Conservation (phyloP, 108 stramenopile genomes). For the Stephanodiscus minutulus region DNA sequence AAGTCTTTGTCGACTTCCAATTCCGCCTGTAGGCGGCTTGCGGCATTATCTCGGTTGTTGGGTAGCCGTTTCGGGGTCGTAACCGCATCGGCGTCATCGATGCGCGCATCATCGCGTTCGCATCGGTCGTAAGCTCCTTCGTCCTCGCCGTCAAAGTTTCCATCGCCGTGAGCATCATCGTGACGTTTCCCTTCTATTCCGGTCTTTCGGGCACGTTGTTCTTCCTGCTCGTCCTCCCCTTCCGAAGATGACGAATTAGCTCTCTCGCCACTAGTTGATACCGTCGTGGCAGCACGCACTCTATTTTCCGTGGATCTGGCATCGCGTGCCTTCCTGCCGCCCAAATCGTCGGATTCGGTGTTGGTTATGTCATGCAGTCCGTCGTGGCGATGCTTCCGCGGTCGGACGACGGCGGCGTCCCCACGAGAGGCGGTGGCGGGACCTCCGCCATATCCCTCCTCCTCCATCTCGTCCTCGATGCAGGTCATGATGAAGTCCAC, state of each 20-base stretch:
- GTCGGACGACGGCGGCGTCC: not conserved
- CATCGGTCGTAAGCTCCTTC: not conserved
- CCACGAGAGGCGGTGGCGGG: not conserved
- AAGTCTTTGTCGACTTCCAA: conserved; percentile 42
- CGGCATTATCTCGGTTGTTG: conserved; percentile 5
- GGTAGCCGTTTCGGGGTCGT: conserved; percentile 5
- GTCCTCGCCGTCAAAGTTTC: not conserved
- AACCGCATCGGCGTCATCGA: not conserved
- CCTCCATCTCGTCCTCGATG: conserved; percentile 56
- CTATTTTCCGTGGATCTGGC: not conserved
- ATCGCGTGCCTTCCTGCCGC: not conserved
- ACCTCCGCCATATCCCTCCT: conserved; percentile 23
- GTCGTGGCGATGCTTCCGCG: not conserved
- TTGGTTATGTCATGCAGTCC: conserved; percentile 16
- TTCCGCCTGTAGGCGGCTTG: conserved; percentile 37
- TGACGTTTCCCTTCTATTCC: conserved; percentile 3
- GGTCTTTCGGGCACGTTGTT: not conserved
- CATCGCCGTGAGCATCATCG: conserved; percentile 10
- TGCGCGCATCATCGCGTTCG: not conserved
- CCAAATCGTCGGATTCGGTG: conserved; percentile 20
- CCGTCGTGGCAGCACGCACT: not conserved
- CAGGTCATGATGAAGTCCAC: conserved; percentile 72
- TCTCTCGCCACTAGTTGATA: not conserved
- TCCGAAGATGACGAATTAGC: conserved; percentile 3
- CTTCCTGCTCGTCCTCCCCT: not conserved